phyloP scores from a whole-genome alignment of 495 filamentous ascomycete species.

The Talaromyces borbonicus region DNA sequence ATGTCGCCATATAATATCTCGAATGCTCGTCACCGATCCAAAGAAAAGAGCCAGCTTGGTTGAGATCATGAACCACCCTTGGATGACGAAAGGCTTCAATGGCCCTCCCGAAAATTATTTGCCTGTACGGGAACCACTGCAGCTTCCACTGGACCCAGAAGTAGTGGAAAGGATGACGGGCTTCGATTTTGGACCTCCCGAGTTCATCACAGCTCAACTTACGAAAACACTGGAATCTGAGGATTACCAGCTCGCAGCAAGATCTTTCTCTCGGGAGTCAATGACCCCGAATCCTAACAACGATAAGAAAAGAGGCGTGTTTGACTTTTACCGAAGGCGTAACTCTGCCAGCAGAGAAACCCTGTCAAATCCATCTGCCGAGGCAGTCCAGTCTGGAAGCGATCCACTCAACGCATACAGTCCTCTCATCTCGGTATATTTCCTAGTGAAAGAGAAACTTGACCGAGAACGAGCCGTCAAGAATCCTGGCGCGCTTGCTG shows the following conservation, averaged over 20 bases:
- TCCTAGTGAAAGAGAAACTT: constrained; percentile 88
- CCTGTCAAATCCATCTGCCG: constrained; percentile 72
- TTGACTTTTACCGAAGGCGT: constrained; percentile 94
- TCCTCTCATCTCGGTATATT: constrained; percentile 89
- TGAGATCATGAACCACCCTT: constrained; percentile 94
- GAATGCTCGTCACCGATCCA: constrained; percentile 96
- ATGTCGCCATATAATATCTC: constrained; percentile 84
- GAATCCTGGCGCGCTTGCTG: constrained; percentile 50
- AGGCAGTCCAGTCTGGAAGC: constrained; percentile 69
- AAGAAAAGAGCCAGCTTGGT: constrained; percentile 72
- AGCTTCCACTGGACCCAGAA: constrained; percentile 71
- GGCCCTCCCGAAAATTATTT: constrained; percentile 83
- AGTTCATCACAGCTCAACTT: constrained; percentile 71
- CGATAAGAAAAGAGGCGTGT: constrained; percentile 84
- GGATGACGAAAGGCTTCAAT: constrained; percentile 91
- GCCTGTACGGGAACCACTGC: constrained; percentile 71
- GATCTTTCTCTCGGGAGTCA: constrained; percentile 55
- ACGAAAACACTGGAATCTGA: constrained; percentile 79
- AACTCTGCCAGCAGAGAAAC: constrained; percentile 89
- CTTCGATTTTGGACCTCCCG: constrained; percentile 89
- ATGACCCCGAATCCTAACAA: constrained; percentile 49
- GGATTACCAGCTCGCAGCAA: constrained; percentile 78
- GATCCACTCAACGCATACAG: constrained; percentile 93
- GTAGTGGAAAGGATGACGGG: constrained; percentile 92
- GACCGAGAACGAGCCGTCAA: constrained; percentile 64